Percentiles rank a stretch among this genome's conserved stretches.
Conservation (phyloP, 306 rosid genomes). For the Malus orientalis region DNA sequence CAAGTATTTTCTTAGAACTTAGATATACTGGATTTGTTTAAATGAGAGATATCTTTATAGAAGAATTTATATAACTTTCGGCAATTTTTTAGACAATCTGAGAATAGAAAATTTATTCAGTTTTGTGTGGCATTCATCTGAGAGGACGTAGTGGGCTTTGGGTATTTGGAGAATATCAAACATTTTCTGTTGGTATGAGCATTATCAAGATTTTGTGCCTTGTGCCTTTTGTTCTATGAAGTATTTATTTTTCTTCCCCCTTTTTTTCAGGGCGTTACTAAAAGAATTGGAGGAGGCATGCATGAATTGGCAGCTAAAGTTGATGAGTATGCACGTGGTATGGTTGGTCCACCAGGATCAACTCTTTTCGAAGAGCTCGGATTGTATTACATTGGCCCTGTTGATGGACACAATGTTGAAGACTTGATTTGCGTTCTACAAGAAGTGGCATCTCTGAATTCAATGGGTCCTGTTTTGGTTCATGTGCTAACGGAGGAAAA, state of each 20-base stretch:
- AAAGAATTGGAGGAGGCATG: constrained; percentile 79
- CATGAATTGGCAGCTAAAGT: constrained; percentile 97
- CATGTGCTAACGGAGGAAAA: constrained; percentile 82
- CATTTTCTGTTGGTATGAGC: not conserved
- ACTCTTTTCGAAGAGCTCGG: constrained; percentile 99
- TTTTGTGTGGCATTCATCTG: not conserved
- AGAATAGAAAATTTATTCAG: not conserved
- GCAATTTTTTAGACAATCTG: not conserved
- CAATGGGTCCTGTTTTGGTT: constrained; percentile 91
- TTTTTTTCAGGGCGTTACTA: constrained; percentile 63
- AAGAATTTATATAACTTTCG: not conserved
- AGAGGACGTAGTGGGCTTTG: not conserved
- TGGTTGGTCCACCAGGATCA: constrained; percentile 85
- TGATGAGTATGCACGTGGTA: constrained; percentile 95
- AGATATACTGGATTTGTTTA: not conserved
- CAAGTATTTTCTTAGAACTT: not conserved
- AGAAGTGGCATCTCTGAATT: constrained; percentile 84
- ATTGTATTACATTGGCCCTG: constrained; percentile 89
- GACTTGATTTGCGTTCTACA: constrained; percentile 69
- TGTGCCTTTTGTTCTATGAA: not conserved
- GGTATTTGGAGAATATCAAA: not conserved
- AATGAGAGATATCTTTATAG: not conserved
- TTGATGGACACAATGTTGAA: constrained; percentile 86
- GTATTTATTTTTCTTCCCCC: not conserved
- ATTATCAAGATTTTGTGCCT: not conserved